Evolutionary conservation across 768 basidiomycete species (phyloP).

Genomic region (Trametes meyenii): DNA sequence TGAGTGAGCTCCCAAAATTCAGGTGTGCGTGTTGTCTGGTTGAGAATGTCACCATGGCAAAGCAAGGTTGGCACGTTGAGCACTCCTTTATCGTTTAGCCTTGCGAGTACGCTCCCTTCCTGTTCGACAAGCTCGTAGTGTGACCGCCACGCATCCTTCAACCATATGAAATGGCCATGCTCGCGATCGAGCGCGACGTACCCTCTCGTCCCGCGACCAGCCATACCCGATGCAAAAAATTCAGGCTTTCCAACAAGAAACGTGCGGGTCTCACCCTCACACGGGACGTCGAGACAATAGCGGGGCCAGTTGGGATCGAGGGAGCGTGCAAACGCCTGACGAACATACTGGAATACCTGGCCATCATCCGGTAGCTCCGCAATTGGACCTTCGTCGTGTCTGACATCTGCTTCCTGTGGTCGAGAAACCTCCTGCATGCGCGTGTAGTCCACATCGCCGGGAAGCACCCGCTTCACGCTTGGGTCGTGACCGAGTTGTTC

Average conservation of each 20-base stretch:
- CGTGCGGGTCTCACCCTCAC: not conserved
- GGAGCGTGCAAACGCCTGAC: not conserved
- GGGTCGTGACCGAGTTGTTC: constrained; percentile 8
- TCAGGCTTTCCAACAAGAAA: constrained; percentile 14
- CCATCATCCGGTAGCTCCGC: not conserved
- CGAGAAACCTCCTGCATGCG: not conserved
- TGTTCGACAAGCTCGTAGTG: not conserved
- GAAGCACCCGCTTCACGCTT: not conserved
- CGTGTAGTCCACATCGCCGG: not conserved
- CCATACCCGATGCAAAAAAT: constrained; percentile 3
- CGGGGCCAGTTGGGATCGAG: constrained; percentile 3
- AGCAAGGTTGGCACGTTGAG: constrained; percentile 4
- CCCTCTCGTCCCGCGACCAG: constrained; percentile 17
- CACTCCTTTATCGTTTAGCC: not conserved
- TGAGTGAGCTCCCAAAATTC: not conserved
- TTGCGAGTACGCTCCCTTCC: not conserved
- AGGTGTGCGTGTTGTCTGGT: not conserved
- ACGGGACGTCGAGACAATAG: constrained; percentile 10
- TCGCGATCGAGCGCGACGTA: constrained; percentile 18
- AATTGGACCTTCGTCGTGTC: not conserved
- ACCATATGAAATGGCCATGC: not conserved
- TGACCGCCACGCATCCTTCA: constrained; percentile 17
- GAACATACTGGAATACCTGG: constrained; percentile 4
- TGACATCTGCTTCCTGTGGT: not conserved
- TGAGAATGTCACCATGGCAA: constrained; percentile 7